Evolutionary conservation across 1,284 basidiomycete genomes (phyloP).

Genomic region (Puccinia novopanici): DNA sequence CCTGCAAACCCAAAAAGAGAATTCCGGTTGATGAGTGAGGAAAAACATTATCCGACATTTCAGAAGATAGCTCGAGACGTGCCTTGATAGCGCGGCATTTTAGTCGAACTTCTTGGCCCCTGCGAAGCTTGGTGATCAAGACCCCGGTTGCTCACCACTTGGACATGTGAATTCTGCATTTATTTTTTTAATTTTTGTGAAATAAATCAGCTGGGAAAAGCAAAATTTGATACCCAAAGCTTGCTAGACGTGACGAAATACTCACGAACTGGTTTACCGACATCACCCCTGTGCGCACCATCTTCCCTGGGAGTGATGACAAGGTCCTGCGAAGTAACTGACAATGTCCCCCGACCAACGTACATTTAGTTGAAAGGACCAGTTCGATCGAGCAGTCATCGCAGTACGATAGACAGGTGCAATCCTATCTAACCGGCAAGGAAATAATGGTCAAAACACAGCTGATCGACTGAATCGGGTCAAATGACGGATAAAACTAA

Average conservation of each 20-base stretch:
- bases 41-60: conserved; percentile 2
- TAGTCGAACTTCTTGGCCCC: conserved; percentile 86
- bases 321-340: conserved; percentile 77
- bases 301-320: conserved; percentile 65
- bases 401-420: conserved; percentile 76
- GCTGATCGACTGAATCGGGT: conserved; percentile 60
- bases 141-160: conserved; percentile 61
- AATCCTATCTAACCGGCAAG: conserved; percentile 63
- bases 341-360: conserved; percentile 69
- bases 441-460: neutral
- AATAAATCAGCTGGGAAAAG: neutral
- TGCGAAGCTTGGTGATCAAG: conserved; percentile 85
- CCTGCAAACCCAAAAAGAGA: conserved; percentile 63
- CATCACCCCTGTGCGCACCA: conserved; percentile 68
- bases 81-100: conserved; percentile 92
- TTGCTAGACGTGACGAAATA: conserved; percentile 52
- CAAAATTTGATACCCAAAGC: conserved; percentile 38
- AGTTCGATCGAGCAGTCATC: conserved; percentile 78
- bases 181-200: neutral
- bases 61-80: conserved; percentile 51
- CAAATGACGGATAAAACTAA: conserved; percentile 45
- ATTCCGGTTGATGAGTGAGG: neutral
- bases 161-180: conserved; percentile 46
- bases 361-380: conserved; percentile 71
- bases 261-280: conserved; percentile 62